Evolutionary conservation across 2,329 filamentous ascomycete genomes (phyloP), one percentile per base, ranked within the genome.

Genomic region (Beauveria varroae): DNA sequence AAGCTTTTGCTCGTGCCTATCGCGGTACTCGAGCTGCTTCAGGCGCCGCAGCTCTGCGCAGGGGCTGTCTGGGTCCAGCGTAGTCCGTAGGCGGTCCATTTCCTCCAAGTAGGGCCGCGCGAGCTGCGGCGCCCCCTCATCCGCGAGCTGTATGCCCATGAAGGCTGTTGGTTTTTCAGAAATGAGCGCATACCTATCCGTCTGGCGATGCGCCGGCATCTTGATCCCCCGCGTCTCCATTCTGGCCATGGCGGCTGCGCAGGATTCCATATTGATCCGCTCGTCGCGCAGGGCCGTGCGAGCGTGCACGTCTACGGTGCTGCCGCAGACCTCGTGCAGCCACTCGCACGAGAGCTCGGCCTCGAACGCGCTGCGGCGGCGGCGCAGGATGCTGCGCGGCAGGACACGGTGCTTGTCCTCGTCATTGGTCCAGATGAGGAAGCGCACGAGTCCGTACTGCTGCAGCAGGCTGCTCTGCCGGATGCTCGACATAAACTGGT

Each of bases 371-470:
- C 79, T 71, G 51, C 85, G 86, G 47, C 74, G 79, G n/a, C 87
- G 82, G 1, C 76, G 72, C 40, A 77, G 72, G 3, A 89, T 69
- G 2, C 76, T 75, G 57, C 82, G 82, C 0, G 93, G 88, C 8
- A 96, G 62, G 1, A 90, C 66, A 1, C 72, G 64, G 7, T 73
- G 68, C 65, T 85, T 85, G 61, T 91, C 87, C 0, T 82, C 76
- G 49, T 86, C 78, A 1, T 83, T 80, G 3, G 86, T 68, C 86
- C 92, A 93, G 44, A 93, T 70, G 1, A 98, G 79, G 78, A 93
- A 87, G 54, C 92, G 86, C 3, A 96, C 86, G 20, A 87, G 81
- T 3, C 93, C 93, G 70, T 91, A 93, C 30, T 79, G 78, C 67
- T 96, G 88, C 66, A 96, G 84, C 0, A 88, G 77, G 0, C 78